These are phyloP conservation scores for Emmonsia crescens DNA, from an alignment of 2,329 filamentous ascomycete species.

Conservation along the genomic window DNA sequence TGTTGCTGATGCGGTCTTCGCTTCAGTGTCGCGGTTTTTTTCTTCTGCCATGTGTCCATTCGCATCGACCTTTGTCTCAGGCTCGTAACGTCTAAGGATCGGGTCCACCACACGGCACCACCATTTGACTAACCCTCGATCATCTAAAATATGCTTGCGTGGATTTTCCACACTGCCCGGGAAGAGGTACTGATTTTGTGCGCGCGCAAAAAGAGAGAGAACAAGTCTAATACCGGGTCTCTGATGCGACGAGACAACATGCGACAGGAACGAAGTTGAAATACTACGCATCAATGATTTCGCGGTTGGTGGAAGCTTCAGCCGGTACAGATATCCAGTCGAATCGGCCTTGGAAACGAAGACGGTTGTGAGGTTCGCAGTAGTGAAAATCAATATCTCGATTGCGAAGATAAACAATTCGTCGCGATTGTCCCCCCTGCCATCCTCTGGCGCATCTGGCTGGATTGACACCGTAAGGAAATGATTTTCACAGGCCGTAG, in stretches of 20 bases:
- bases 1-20: slow-evolving; percentile 43
- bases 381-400: slow-evolving; percentile 80
- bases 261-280: slow-evolving; percentile 62
- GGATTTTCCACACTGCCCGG: slow-evolving; percentile 77
- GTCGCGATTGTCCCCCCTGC: slow-evolving; percentile 15
- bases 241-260: slow-evolving; percentile 57
- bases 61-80: slow-evolving; percentile 26
- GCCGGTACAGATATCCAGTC: slow-evolving; percentile 67
- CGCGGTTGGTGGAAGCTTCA: slow-evolving; percentile 46
- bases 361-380: slow-evolving; percentile 66
- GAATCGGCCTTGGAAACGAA: slow-evolving; percentile 98
- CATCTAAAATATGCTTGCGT: slow-evolving; percentile 83
- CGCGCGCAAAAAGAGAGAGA: slow-evolving; percentile 81
- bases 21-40: slow-evolving; percentile 15
- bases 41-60: slow-evolving; percentile 11
- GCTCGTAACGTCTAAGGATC: slow-evolving; percentile 44
- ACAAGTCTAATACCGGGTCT: slow-evolving; percentile 58
- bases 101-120: slow-evolving; percentile 85
- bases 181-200: slow-evolving; percentile 90
- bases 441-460: slow-evolving; percentile 3
- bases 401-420: slow-evolving; percentile 69
- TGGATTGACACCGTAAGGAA: slow-evolving; percentile 53
- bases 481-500: slow-evolving; percentile 79
- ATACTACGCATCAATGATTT: slow-evolving; percentile 61
- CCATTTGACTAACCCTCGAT: slow-evolving; percentile 84